Conservation (phyloP, 2,329 filamentous ascomycete genomes). For the Cytospora piceae region DNA sequence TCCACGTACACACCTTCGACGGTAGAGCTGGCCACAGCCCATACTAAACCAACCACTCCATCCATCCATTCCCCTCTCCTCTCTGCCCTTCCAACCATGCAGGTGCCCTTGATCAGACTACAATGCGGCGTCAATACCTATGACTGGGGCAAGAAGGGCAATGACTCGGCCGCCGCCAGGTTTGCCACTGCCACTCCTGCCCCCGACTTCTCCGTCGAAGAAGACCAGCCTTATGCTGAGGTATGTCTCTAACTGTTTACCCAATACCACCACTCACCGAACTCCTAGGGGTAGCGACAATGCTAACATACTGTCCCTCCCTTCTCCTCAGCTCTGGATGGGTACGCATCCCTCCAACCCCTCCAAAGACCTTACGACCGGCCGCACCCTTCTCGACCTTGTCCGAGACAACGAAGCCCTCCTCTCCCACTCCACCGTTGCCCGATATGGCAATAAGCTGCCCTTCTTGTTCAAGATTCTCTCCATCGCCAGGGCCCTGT, state of each 20-base stretch:
- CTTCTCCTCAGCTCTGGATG: constrained; percentile 82
- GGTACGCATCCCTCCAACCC: constrained; percentile 96
- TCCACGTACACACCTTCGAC: not conserved
- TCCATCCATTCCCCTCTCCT: not conserved
- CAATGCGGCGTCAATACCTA: constrained; percentile 97
- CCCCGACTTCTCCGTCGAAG: constrained; percentile 74
- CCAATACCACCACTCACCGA: not conserved
- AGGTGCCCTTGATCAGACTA: constrained; percentile 82
- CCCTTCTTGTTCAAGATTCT: constrained; percentile 98
- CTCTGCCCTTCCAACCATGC: constrained; percentile 50
- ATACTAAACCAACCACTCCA: not conserved
- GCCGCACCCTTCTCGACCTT: constrained; percentile 83
- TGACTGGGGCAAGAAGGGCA: constrained; percentile 96
- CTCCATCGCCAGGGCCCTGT: constrained; percentile 92
- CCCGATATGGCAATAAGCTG: constrained; percentile 78
- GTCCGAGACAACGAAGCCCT: constrained; percentile 85
- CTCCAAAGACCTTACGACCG: constrained; percentile 83
- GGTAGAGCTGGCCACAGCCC: not conserved
- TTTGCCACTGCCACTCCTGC: constrained; percentile 85
- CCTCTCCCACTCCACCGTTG: constrained; percentile 71
- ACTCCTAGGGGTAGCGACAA: constrained; percentile 7
- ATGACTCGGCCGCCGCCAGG: constrained; percentile 82
- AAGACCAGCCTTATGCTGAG: constrained; percentile 93
- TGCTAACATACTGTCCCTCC: constrained; percentile 25
- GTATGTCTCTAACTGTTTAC: constrained; percentile 49